Evolutionary conservation across 2,329 filamentous ascomycete genomes (phyloP).

Genomic region (Botryotinia calthae): DNA sequence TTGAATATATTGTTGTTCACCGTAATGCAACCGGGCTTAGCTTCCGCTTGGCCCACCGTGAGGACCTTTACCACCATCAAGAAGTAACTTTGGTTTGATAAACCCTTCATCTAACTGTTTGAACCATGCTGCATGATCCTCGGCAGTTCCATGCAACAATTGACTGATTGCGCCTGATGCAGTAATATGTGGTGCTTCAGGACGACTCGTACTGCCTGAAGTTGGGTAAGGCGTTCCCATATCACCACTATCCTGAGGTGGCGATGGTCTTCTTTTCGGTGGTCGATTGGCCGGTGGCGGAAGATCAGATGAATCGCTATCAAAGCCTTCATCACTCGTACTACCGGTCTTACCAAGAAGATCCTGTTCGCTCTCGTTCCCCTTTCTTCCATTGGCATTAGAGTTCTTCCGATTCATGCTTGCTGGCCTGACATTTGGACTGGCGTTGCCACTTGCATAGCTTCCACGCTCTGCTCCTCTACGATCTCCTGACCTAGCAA

Average conservation of each 20-base stretch:
- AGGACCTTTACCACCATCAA: conserved; percentile 59
- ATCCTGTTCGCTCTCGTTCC: conserved; percentile 53
- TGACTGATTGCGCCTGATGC: conserved; percentile 72
- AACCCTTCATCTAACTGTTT: conserved; percentile 92
- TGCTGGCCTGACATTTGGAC: conserved; percentile 39
- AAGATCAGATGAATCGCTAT: conserved; percentile 65
- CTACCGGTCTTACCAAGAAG: conserved; percentile 45
- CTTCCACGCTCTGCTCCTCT: conserved; percentile 35
- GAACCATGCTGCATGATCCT: conserved; percentile 88
- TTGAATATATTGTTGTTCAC: conserved; percentile 5
- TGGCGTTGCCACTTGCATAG: conserved; percentile 42
- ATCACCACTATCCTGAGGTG: conserved; percentile 21
- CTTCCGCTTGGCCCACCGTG: conserved; percentile 31
- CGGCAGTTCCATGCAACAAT: conserved; percentile 71
- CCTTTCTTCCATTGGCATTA: conserved; percentile 37
- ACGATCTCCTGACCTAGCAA: conserved; percentile 53
- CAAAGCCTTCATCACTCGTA: conserved; percentile 55
- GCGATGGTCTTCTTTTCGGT: conserved; percentile 24
- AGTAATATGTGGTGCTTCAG: conserved; percentile 51
- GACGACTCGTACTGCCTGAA: conserved; percentile 33
- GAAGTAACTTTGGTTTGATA: conserved; percentile 84
- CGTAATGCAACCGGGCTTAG: background rate
- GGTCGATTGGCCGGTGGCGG: conserved; percentile 54
- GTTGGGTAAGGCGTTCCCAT: conserved; percentile 36
- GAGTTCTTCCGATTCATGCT: conserved; percentile 56